phyloP scores from a whole-genome alignment of 495 filamentous ascomycete species.

The Aspergillus haitiensis region DNA sequence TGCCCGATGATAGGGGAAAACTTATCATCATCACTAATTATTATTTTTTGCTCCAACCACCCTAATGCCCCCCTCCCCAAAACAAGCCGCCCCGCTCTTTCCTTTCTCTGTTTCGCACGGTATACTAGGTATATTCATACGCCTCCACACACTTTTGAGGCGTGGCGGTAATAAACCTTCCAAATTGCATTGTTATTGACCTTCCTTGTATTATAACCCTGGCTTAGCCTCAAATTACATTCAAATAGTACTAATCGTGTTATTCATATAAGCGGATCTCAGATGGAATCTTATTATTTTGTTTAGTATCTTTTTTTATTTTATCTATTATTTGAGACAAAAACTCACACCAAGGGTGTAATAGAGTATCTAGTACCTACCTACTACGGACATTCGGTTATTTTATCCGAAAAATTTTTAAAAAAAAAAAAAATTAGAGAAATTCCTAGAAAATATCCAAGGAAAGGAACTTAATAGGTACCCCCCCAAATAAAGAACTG shows the following conservation, averaged over 20 bases:
- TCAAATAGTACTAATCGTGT: not conserved
- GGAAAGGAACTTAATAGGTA: too few relatives aligned
- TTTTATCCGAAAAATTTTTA: too few relatives aligned
- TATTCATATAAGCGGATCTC: not conserved
- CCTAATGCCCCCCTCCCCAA: not conserved
- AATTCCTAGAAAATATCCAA: too few relatives aligned
- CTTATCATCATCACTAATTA: constrained; percentile 13
- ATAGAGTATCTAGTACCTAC: too few relatives aligned
- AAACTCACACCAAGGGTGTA: too few relatives aligned
- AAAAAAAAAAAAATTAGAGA: too few relatives aligned
- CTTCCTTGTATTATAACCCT: too few relatives aligned
- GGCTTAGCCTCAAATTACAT: too few relatives aligned
- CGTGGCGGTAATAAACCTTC: not conserved
- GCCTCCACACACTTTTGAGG: not conserved
- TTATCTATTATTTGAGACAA: too few relatives aligned
- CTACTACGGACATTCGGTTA: too few relatives aligned
- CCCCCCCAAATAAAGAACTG: not conserved
- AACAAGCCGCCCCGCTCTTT: constrained; percentile 9
- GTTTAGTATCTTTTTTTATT: too few relatives aligned
- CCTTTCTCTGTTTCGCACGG: constrained; percentile 2
- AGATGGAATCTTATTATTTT: not conserved
- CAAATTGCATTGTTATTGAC: too few relatives aligned
- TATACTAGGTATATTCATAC: not conserved
- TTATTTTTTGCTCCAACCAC: constrained; percentile 14
- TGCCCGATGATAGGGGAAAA: constrained; percentile 4